Evolutionary conservation across 2,329 filamentous ascomycete species (phyloP).

Genomic region (Trichophyton benhamiae): DNA sequence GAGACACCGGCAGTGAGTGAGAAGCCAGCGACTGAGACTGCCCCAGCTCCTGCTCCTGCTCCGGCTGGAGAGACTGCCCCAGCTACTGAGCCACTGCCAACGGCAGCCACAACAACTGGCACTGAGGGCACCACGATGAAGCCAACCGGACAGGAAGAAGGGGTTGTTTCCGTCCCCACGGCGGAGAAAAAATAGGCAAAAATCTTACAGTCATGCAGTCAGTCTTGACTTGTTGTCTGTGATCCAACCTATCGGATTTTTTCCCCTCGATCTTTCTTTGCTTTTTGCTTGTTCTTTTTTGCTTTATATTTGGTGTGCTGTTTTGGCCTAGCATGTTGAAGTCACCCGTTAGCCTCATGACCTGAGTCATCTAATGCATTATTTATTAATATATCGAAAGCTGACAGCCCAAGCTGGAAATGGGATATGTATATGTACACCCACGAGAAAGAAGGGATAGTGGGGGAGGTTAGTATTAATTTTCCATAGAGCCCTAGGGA

Average conservation of each 20-base stretch:
- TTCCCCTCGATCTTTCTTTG: not conserved
- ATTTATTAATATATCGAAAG: not conserved
- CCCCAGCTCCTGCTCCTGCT: not conserved
- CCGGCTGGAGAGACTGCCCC: not conserved
- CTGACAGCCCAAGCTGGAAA: not conserved
- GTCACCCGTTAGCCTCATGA: not conserved
- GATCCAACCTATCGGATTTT: no score
- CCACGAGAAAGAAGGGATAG: not conserved
- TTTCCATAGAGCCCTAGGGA: not conserved
- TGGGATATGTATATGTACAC: not conserved
- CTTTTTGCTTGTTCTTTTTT: not conserved
- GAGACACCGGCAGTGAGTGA: not conserved
- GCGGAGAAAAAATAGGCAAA: not conserved
- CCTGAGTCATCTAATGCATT: not conserved
- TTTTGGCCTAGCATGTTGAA: not conserved
- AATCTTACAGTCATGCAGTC: not conserved
- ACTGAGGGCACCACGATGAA: not conserved
- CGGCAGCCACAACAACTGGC: not conserved
- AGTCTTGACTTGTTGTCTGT: no score
- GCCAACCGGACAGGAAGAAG: conserved; percentile 1
- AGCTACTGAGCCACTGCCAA: not conserved
- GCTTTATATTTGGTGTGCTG: no score
- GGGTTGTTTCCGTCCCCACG: not conserved
- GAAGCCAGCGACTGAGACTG: not conserved
- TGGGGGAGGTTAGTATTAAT: not conserved